Evolutionary conservation across 768 basidiomycete species (phyloP).

Genomic region (Rhizopogon salebrosus): DNA sequence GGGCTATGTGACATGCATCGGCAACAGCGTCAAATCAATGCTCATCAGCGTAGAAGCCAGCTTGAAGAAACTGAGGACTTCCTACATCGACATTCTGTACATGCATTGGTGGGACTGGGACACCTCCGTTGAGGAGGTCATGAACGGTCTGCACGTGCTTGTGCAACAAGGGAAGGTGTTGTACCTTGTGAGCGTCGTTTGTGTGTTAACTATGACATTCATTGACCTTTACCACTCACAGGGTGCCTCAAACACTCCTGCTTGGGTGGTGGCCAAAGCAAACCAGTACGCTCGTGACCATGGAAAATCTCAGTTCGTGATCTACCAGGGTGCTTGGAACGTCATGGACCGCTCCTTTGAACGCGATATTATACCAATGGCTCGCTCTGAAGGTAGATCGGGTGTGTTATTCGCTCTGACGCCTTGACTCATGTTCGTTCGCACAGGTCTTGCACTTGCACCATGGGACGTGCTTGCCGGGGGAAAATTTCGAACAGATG

Average conservation of each 20-base stretch:
- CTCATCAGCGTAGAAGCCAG: constrained; percentile 27
- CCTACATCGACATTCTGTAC: constrained; percentile 57
- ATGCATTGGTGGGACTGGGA: constrained; percentile 49
- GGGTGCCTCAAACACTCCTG: constrained; percentile 40
- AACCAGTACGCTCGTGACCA: constrained; percentile 48
- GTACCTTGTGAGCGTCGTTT: constrained; percentile 27
- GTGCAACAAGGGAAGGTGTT: constrained; percentile 40
- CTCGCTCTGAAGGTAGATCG: constrained; percentile 7
- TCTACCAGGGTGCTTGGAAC: constrained; percentile 49
- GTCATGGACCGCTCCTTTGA: constrained; percentile 43
- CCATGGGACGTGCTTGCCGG: constrained; percentile 31
- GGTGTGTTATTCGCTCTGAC: neutral
- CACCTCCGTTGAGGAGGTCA: constrained; percentile 41
- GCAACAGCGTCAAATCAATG: constrained; percentile 36
- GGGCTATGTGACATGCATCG: constrained; percentile 23
- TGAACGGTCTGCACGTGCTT: constrained; percentile 39
- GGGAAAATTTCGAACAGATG: constrained; percentile 24
- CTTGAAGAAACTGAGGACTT: constrained; percentile 48
- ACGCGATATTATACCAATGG: constrained; percentile 49
- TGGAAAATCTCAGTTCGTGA: constrained; percentile 44
- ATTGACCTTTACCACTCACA: constrained; percentile 9
- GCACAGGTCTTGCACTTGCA: constrained; percentile 28
- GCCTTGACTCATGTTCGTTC: constrained; percentile 11
- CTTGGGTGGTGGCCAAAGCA: constrained; percentile 44
- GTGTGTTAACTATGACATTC: neutral